Conservation (phyloP, 345 rosid genomes). For the Corymbia maculata region DNA sequence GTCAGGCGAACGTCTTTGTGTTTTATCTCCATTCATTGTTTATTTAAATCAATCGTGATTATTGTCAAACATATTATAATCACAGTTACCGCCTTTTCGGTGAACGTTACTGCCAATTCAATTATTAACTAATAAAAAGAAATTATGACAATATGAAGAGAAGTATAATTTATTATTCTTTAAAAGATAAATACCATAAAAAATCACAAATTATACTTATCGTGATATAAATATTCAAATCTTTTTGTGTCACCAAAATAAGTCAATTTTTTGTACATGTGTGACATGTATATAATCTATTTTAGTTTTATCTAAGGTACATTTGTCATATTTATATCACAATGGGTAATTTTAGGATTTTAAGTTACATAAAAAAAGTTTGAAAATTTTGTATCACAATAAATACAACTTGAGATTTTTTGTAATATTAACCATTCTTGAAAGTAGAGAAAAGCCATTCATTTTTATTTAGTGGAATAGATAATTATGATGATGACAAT, state of each 20-base stretch:
- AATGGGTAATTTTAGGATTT: background rate
- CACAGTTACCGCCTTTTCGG: background rate
- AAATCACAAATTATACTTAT: background rate
- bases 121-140: background rate
- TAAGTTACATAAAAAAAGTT: too few species aligned
- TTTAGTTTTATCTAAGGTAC: too few species aligned
- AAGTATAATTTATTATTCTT: background rate
- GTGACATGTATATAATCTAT: too few species aligned
- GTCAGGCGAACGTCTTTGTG: background rate
- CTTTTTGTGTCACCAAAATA: background rate
- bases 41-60: background rate
- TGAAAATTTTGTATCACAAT: too few species aligned
- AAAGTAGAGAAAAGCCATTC: background rate
- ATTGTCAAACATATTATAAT: background rate
- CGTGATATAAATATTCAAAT: rapidly evolving
- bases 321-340: background rate
- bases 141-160: background rate
- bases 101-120: background rate
- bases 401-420: too few species aligned
- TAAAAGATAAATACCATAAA: background rate
- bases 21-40: background rate
- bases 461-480: background rate
- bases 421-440: too few species aligned
- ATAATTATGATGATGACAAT: background rate
- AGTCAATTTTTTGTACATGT: too few species aligned